phyloP scores from a whole-genome alignment of 2,329 filamentous ascomycete species.

The Gaeumannomyces tritici region DNA sequence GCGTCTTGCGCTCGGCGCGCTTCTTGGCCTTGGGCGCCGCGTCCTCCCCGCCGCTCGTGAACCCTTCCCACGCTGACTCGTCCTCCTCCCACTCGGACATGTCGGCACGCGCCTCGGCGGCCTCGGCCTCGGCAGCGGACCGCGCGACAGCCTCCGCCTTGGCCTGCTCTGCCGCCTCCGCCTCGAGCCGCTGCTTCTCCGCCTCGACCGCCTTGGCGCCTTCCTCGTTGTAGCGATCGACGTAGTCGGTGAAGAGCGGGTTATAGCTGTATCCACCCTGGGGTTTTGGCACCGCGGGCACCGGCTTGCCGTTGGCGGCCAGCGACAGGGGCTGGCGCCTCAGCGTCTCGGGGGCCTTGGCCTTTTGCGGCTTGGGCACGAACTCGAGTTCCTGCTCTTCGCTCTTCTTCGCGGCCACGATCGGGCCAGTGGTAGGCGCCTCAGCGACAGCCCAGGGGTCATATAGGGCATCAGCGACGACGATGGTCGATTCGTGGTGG shows the following conservation, averaged over 20 bases:
- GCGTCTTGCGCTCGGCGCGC: constrained; percentile 75
- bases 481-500: constrained; percentile 43
- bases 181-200: constrained; percentile 64
- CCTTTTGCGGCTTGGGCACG: constrained; percentile 53
- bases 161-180: constrained; percentile 56
- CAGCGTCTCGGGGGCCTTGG: constrained; percentile 65
- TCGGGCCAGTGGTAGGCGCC: constrained; percentile 9
- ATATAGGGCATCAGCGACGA: constrained; percentile 54
- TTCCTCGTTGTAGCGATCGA: constrained; percentile 62
- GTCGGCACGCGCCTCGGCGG: constrained; percentile 56
- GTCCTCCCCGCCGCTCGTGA: constrained; percentile 74
- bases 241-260: constrained; percentile 78
- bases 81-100: constrained; percentile 73
- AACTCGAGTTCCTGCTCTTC: constrained; percentile 50
- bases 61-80: constrained; percentile 74
- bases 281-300: constrained; percentile 72
- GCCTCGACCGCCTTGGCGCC: constrained; percentile 70
- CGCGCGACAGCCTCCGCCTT: constrained; percentile 57
- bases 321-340: constrained; percentile 72
- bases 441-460: constrained; percentile 62
- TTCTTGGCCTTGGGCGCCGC: constrained; percentile 63
- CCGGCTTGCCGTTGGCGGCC: constrained; percentile 67
- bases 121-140: constrained; percentile 66
- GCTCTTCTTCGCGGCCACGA: constrained; percentile 21
- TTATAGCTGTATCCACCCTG: constrained; percentile 87